Base-by-base conservation (phyloP, 2,329 filamentous ascomycete species). In the Fulvia fulva region DNA sequence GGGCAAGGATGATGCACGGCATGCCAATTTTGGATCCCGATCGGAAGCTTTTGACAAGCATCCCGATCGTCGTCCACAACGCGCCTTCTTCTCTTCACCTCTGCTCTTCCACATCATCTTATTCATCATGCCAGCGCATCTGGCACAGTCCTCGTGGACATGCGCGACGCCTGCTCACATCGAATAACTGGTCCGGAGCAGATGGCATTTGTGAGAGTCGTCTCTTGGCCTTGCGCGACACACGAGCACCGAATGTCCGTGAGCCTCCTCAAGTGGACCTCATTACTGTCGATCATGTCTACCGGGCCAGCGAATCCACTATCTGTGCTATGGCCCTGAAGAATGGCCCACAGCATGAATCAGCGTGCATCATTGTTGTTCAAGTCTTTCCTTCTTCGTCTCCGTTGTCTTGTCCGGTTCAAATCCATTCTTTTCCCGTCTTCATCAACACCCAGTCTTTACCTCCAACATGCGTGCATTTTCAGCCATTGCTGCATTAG, bases 401-500 rank as follows among this genome's bases (percentile, higher is more conserved):
- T 50, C 25, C n/a, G n/a, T n/a, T n/a, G n/a, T n/a, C n/a, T n/a
- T n/a, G n/a, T n/a, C n/a, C n/a, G n/a, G n/a, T n/a, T 30, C 23
- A n/a, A 50, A 9, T n/a, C n/a, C 23, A 5, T 25, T 34, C 30
- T 2, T 34, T 34, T 9, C 16, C 8, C 16, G 11, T 34, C 30
- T 11, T 34, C 6, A 34, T 34, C 30, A 34, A 14, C 11, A 8
- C 16, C 16, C 30, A 34, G 30, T 34, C 30, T 5, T 49, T 22
- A n/a, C n/a, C 45, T 49, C 46, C 37, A 47, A 22, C 8, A 71
- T 71, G 70, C 69, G 64, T 62, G 64, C 71, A 55, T 58, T 63
- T 23, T 56, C 62, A n/a, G 58, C 62, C 47, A 52, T 71, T 57
- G 64, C 70, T 50, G 63, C 75, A 19, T 64, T 74, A 30, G 68